Percentiles rank a stretch among this genome's conserved stretches.
phyloP scores from a whole-genome alignment of 768 basidiomycete genomes.

The Lactifluus echinatus region DNA sequence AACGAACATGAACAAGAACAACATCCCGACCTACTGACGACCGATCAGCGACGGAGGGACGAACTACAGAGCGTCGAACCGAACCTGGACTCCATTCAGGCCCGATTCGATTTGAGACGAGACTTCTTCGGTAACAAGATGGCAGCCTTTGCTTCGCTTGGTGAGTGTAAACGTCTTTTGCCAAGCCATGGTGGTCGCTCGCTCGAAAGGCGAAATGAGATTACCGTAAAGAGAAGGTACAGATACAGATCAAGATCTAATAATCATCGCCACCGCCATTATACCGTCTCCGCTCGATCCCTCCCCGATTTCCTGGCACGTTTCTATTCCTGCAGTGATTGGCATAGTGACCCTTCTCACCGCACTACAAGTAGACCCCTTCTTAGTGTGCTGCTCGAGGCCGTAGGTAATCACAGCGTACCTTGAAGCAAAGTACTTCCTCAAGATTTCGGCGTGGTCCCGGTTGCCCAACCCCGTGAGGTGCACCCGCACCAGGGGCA shows the following conservation, averaged over 20 bases:
- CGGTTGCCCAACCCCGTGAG: constrained; percentile 27
- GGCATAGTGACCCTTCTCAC: constrained; percentile 90
- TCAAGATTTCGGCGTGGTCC: constrained; percentile 64
- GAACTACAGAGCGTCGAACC: constrained; percentile 16
- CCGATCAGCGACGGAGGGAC: not conserved
- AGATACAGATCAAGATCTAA: not conserved
- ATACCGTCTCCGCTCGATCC: constrained; percentile 43
- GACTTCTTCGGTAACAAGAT: constrained; percentile 79
- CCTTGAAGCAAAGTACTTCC: constrained; percentile 85
- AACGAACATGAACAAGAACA: constrained; percentile 80
- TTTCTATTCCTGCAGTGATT: constrained; percentile 89
- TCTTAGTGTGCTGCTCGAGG: constrained; percentile 2
- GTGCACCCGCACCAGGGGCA: constrained; percentile 30
- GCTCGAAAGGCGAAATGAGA: not conserved
- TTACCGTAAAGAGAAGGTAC: not conserved
- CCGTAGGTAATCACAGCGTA: constrained; percentile 26
- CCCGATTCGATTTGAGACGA: constrained; percentile 57
- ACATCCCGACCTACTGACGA: constrained; percentile 60
- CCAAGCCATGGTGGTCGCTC: constrained; percentile 60
- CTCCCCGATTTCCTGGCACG: constrained; percentile 86
- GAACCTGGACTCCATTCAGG: constrained; percentile 55
- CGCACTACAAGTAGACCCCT: constrained; percentile 57
- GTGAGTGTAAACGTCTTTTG: constrained; percentile 73
- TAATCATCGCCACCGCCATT: constrained; percentile 23
- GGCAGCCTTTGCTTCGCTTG: constrained; percentile 53